Evolutionary conservation across 305 asterid genomes (phyloP).

Genomic region (Fraxinus latifolia): DNA sequence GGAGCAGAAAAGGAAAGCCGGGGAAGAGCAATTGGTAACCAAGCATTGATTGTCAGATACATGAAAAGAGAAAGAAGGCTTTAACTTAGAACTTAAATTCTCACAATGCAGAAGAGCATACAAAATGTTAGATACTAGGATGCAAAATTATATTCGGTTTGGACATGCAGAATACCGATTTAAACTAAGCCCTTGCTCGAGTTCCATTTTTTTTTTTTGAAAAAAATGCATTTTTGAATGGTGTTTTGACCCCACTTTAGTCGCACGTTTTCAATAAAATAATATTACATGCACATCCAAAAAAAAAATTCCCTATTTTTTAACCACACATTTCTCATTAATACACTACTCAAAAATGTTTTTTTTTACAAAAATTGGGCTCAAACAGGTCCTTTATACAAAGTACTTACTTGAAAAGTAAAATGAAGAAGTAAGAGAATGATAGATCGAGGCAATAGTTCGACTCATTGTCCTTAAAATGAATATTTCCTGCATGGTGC

Average conservation of each 20-base stretch:
- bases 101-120: constrained; percentile 28
- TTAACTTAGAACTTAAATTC: constrained; percentile 40
- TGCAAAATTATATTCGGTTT: neutral
- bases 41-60: constrained; percentile 22
- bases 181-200: too few relatives aligned
- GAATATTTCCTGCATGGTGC: neutral
- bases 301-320: too few relatives aligned
- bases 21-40: constrained; percentile 26
- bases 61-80: constrained; percentile 31
- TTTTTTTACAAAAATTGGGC: too few relatives aligned
- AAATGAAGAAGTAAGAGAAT: neutral
- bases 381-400: too few relatives aligned
- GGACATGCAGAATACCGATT: too few relatives aligned
- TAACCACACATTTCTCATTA: too few relatives aligned
- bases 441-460: neutral
- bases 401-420: neutral
- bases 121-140: constrained; percentile 11
- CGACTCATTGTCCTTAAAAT: neutral
- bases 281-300: too few relatives aligned
- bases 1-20: constrained; percentile 33
- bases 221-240: too few relatives aligned
- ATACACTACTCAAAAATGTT: too few relatives aligned
- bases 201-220: too few relatives aligned
- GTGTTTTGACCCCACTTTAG: too few relatives aligned
- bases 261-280: too few relatives aligned